These are phyloP conservation scores for Epichloe aotearoae DNA, from an alignment of 2,329 filamentous ascomycete genomes.

Conservation along the genomic window DNA sequence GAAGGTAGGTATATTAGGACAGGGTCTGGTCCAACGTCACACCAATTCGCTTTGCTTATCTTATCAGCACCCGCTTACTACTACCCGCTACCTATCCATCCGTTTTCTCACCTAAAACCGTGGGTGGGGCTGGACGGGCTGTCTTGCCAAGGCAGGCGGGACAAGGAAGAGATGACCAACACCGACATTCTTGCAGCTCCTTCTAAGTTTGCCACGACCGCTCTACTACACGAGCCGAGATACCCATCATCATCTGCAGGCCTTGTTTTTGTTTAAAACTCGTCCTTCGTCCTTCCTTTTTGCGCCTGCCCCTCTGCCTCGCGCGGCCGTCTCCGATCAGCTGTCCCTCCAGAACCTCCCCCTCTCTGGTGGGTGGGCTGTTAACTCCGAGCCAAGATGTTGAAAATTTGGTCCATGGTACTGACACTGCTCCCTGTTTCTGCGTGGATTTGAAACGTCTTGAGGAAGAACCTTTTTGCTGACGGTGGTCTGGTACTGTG, in stretches of 20 bases:
- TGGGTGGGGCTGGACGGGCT: background rate
- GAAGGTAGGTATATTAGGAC: no score
- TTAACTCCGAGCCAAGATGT: conserved; percentile 48
- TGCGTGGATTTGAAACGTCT: background rate
- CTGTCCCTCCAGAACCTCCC: background rate
- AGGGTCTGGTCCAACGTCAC: background rate
- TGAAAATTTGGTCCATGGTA: conserved; percentile 99
- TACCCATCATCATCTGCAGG: background rate
- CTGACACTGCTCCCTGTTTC: conserved; percentile 12
- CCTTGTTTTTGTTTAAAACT: background rate
- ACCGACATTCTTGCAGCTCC: background rate
- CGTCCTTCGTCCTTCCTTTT: background rate
- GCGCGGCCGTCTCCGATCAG: background rate
- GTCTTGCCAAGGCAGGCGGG: background rate
- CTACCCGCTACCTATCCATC: background rate
- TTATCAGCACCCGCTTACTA: conserved; percentile 5
- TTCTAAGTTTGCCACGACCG: background rate
- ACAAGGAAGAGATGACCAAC: background rate
- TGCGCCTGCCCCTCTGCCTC: background rate
- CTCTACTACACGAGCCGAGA: background rate
- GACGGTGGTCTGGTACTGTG: conserved; percentile 8
- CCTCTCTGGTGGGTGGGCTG: background rate
- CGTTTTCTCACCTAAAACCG: background rate
- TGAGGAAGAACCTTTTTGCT: background rate
- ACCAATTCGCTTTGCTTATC: conserved; percentile 6